Conservation (phyloP, 768 basidiomycete species). For the Panellus pusillus region DNA sequence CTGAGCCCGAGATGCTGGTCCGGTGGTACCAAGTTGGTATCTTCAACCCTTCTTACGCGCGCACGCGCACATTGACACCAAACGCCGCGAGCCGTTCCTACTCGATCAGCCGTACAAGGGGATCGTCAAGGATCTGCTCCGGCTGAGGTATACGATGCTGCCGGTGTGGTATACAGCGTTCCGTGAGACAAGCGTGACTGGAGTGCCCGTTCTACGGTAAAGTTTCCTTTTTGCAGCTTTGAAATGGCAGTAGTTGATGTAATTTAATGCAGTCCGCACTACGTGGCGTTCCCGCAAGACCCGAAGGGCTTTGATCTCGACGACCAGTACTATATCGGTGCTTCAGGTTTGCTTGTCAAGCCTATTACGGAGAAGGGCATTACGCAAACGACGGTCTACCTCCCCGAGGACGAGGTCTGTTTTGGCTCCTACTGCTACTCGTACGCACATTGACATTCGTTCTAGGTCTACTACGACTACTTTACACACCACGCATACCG, state of each 20-base stretch:
- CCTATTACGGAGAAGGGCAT: slow-evolving; percentile 80
- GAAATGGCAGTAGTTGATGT: not conserved
- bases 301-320: slow-evolving; percentile 83
- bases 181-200: slow-evolving; percentile 79
- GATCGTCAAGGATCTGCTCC: slow-evolving; percentile 75
- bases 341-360: slow-evolving; percentile 86
- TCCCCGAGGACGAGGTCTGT: slow-evolving; percentile 79
- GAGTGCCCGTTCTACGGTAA: slow-evolving; percentile 81
- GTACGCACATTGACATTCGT: not conserved
- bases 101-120: slow-evolving; percentile 87
- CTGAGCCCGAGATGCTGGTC: slow-evolving; percentile 90
- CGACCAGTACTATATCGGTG: slow-evolving; percentile 91
- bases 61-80: slow-evolving; percentile 97
- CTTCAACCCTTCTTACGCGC: slow-evolving; percentile 97
- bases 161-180: slow-evolving; percentile 99
- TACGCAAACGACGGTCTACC: slow-evolving; percentile 72
- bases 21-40: slow-evolving; percentile 97
- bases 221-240: slow-evolving; percentile 14
- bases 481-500: slow-evolving; percentile 70
- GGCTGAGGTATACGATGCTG: slow-evolving; percentile 81
- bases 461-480: slow-evolving; percentile 92
- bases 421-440: not conserved
- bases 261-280: slow-evolving; percentile 74
- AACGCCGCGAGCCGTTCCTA: slow-evolving; percentile 94
- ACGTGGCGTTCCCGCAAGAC: slow-evolving; percentile 90